Base-by-base conservation (phyloP, 108 stramenopile species). In the Cylindrotheca closterium region DNA sequence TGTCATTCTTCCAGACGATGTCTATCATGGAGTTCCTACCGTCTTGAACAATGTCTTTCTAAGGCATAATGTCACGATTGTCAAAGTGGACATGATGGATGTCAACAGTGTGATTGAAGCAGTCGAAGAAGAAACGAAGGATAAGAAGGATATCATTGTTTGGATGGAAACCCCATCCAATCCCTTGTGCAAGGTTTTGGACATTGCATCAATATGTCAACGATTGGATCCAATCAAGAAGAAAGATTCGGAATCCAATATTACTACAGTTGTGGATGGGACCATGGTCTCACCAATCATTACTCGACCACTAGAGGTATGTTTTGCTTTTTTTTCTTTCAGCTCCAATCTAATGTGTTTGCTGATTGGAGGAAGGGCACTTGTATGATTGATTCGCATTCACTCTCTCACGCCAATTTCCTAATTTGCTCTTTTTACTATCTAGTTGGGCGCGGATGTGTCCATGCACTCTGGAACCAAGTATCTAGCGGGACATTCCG, bases 121-220 rank as follows among this genome's bases (percentile, higher is more conserved):
- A 45, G n/a, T 84, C 0, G 42, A 33, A 21, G 30, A 21, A 30
- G 49, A 10, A 12, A 22, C 54, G 48, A 29, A 61, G 4, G 51
- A 59, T 22, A 42, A 7, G 37, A 10, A 53, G n/a, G 62, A 77
- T 51, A 47, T 88, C 12, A 64, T 96, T 66, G 74, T 96, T 5
- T 96, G 96, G 93, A 87, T 93, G 77, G 96, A 96, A 71, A 93
- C 82, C 25, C 96, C 96, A 0, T 93, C 91, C 19, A 96, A 96
- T 69, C 96, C 96, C 1, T 47, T 78, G 27, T 83, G 79, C 47
- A 72, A 94, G 25, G 84, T 96, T 24, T 76, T 88, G 4, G 88
- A 95, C 66, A 81, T 96, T 25, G 60, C 60, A 51, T 63, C 60
- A 27, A 54, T 91, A 17, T 86, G 81, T 58, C 29, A 79, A 10